Conservation (phyloP, 352 stramenopile genomes). For the Pythium inflatum region DNA sequence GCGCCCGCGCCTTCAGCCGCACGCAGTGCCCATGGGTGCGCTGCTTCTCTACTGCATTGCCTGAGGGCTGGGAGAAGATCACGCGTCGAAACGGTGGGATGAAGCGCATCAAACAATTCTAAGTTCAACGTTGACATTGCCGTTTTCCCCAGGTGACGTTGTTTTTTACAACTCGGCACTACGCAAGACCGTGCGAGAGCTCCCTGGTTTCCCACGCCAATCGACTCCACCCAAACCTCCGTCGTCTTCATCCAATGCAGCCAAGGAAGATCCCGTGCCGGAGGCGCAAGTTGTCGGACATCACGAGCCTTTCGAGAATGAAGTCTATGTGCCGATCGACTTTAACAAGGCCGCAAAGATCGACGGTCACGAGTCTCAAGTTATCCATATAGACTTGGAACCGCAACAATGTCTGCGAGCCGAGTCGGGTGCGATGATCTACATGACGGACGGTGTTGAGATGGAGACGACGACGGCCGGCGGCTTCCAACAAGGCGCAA, state of each 20-base stretch:
- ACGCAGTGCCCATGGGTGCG: background rate
- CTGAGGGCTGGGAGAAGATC: slow-evolving; percentile 65
- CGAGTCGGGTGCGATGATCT: slow-evolving; percentile 94
- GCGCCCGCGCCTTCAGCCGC: background rate
- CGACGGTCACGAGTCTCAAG: slow-evolving; percentile 86
- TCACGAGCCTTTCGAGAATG: slow-evolving; percentile 48
- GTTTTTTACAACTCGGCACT: slow-evolving; percentile 71
- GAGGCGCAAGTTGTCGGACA: slow-evolving; percentile 29
- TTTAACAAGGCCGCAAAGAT: slow-evolving; percentile 80
- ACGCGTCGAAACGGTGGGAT: slow-evolving; percentile 57
- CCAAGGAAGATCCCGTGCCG: background rate
- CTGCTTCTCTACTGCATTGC: slow-evolving; percentile 41
- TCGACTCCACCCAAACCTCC: slow-evolving; percentile 12
- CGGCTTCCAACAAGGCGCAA: slow-evolving; percentile 86
- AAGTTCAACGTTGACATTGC: no score
- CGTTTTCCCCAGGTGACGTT: slow-evolving; percentile 42
- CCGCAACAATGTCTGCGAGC: slow-evolving; percentile 91
- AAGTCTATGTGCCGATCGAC: slow-evolving; percentile 79
- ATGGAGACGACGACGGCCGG: slow-evolving; percentile 93
- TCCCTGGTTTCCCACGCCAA: slow-evolving; percentile 43
- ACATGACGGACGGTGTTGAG: slow-evolving; percentile 94
- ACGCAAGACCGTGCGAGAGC: slow-evolving; percentile 60
- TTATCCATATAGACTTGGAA: slow-evolving; percentile 84
- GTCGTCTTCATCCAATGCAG: background rate
- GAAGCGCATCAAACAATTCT: no score